phyloP scores from a whole-genome alignment of 768 basidiomycete genomes.

The Strobilomyces confusus region DNA sequence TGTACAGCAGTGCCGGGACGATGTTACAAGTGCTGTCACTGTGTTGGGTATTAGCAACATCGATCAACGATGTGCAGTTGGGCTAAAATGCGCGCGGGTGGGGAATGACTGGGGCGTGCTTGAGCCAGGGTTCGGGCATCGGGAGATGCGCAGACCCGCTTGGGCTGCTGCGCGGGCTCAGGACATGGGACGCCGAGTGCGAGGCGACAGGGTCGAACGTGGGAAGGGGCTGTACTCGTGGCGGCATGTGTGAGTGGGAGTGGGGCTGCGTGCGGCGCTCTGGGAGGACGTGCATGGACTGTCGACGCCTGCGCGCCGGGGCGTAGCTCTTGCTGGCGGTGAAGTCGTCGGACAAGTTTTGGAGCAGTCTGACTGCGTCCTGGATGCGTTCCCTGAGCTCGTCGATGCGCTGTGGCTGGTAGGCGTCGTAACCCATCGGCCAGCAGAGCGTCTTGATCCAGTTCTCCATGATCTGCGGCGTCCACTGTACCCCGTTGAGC shows the following conservation, averaged over 20 bases:
- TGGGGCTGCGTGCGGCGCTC: neutral
- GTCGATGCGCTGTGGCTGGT: constrained; percentile 40
- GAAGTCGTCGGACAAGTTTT: constrained; percentile 18
- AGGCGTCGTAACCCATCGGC: constrained; percentile 58
- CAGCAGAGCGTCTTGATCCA: constrained; percentile 59
- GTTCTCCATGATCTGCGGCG: constrained; percentile 44
- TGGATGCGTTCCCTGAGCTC: constrained; percentile 48
- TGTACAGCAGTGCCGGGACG: constrained; percentile 11
- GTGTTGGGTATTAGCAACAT: neutral
- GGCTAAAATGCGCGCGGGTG: constrained; percentile 11
- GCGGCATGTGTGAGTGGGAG: neutral
- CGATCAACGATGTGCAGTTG: constrained; percentile 13
- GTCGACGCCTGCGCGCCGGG: constrained; percentile 2
- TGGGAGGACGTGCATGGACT: constrained; percentile 8
- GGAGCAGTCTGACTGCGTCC: constrained; percentile 44
- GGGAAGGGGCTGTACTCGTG: neutral
- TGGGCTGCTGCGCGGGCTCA: constrained; percentile 13
- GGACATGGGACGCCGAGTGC: neutral
- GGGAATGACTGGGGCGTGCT: neutral
- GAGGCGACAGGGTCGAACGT: constrained; percentile 1
- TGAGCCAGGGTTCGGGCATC: constrained; percentile 29
- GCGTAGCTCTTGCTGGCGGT: neutral
- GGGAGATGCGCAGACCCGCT: neutral
- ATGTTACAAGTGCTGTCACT: constrained; percentile 1
- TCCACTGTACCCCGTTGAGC: constrained; percentile 54